Percentiles rank a stretch among this genome's conserved stretches.
These are phyloP conservation scores for Ambrosia hybrid DNA, from an alignment of 140 eudicot genomes.

Conservation along the genomic window DNA sequence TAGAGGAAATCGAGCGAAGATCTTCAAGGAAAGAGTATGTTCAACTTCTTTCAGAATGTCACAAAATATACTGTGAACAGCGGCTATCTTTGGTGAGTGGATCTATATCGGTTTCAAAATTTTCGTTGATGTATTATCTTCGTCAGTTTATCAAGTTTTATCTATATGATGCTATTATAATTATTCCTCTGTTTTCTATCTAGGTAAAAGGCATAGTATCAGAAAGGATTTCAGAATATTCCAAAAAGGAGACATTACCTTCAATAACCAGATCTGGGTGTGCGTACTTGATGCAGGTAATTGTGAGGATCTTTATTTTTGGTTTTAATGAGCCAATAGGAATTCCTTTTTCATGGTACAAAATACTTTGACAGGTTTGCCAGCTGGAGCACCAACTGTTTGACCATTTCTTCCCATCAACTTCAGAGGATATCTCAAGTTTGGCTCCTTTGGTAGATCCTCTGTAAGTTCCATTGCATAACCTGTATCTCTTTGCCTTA, in stretches of 20 bases:
- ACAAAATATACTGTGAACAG: conserved; percentile 92
- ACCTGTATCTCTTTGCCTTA: conserved; percentile 6
- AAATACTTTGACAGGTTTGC: conserved; percentile 64
- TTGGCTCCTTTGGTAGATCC: conserved; percentile 94
- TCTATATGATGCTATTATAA: conserved; percentile 9
- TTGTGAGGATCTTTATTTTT: conserved; percentile 17
- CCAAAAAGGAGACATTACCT: conserved; percentile 83
- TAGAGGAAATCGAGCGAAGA: conserved; percentile 94
- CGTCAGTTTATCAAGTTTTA: conserved; percentile 1
- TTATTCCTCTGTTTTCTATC: conserved; percentile 14
- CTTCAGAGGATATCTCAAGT: conserved; percentile 90
- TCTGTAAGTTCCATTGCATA: conserved; percentile 52
- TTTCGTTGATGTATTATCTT: background rate
- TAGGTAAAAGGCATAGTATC: conserved; percentile 88
- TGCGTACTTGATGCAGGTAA: conserved; percentile 92
- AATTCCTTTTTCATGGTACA: conserved; percentile 2
- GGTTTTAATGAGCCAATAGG: conserved; percentile 8
- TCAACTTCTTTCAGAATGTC: conserved; percentile 91
- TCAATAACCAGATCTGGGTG: conserved; percentile 96
- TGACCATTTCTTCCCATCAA: conserved; percentile 90
- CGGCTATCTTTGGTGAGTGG: conserved; percentile 81
- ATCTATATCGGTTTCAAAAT: background rate
- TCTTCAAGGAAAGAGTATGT: conserved; percentile 81
- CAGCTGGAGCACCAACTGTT: conserved; percentile 97
- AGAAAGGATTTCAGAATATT: conserved; percentile 76